Conservation (phyloP, 2,329 filamentous ascomycete species). For the Ceratocystis smalleyi region DNA sequence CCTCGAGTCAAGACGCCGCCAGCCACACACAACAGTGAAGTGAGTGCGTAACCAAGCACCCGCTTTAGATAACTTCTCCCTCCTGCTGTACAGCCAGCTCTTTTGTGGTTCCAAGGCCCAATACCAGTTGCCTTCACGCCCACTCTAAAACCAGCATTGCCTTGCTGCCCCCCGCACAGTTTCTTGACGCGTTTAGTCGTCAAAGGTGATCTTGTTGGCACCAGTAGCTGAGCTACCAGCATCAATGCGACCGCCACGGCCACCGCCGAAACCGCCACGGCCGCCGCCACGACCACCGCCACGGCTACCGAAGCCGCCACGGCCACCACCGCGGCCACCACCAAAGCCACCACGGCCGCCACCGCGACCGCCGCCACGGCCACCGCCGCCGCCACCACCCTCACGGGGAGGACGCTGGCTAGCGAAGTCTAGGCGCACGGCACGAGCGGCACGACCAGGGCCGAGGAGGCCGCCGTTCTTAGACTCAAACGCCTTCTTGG, state of each 20-base stretch:
- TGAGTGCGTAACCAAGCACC: neutral
- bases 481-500: conserved; percentile 54
- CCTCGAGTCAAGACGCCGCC: conserved; percentile 7
- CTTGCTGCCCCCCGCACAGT: too few species aligned
- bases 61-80: neutral
- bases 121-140: neutral
- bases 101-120: neutral
- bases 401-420: conserved; percentile 48
- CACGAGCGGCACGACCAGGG: conserved; percentile 52
- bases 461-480: conserved; percentile 52
- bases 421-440: conserved; percentile 71
- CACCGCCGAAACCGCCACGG: conserved; percentile 30
- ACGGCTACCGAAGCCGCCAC: conserved; percentile 33
- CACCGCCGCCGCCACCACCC: conserved; percentile 32
- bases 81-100: neutral
- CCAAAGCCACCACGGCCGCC: conserved; percentile 36
- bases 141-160: neutral
- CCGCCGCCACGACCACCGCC: conserved; percentile 32
- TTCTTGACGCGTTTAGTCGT: conserved; percentile 22
- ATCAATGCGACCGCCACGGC: conserved; percentile 24
- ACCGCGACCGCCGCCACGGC: conserved; percentile 39
- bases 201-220: conserved; percentile 58
- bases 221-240: conserved; percentile 34
- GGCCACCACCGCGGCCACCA: conserved; percentile 26
- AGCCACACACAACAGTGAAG: neutral